phyloP scores from a whole-genome alignment of 148 eudicot species.

The Hydrangea macrophylla region DNA sequence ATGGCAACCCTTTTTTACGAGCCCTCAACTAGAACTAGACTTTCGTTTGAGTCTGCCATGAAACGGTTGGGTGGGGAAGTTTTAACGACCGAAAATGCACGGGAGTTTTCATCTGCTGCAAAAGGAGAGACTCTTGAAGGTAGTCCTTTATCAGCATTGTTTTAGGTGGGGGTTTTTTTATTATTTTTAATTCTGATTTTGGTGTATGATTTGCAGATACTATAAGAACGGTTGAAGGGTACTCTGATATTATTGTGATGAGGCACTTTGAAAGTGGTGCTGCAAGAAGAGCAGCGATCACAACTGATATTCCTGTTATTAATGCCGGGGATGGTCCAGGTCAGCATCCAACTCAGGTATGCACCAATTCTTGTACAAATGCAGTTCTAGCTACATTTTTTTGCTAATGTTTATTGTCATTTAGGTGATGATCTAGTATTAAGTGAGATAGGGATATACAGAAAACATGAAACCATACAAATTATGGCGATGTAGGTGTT shows the following conservation, averaged over 20 bases:
- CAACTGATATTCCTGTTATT: slow-evolving; percentile 80
- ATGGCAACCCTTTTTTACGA: slow-evolving; percentile 98
- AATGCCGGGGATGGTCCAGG: slow-evolving; percentile 99
- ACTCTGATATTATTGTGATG: slow-evolving; percentile 92
- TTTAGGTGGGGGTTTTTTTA: not conserved
- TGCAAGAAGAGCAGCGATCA: slow-evolving; percentile 80
- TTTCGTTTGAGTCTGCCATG: slow-evolving; percentile 98
- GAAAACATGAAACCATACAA: too few relatives aligned
- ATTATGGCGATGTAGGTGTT: too few relatives aligned
- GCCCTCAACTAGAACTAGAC: slow-evolving; percentile 96
- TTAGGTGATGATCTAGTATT: not conserved
- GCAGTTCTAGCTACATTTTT: not conserved
- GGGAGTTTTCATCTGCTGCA: slow-evolving; percentile 96
- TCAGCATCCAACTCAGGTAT: slow-evolving; percentile 96
- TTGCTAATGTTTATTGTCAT: not conserved
- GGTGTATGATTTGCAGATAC: slow-evolving; percentile 51
- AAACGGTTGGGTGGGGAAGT: slow-evolving; percentile 96
- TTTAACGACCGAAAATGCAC: slow-evolving; percentile 94
- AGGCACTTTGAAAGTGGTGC: slow-evolving; percentile 99
- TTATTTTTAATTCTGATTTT: slow-evolving; percentile 17
- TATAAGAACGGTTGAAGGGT: slow-evolving; percentile 97
- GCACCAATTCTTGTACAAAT: not conserved
- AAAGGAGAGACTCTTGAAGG: slow-evolving; percentile 99
- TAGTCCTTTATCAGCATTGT: slow-evolving; percentile 15
- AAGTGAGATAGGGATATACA: too few relatives aligned